phyloP scores from a whole-genome alignment of 2,329 filamentous ascomycete genomes.

The Rosellinia necatrix region DNA sequence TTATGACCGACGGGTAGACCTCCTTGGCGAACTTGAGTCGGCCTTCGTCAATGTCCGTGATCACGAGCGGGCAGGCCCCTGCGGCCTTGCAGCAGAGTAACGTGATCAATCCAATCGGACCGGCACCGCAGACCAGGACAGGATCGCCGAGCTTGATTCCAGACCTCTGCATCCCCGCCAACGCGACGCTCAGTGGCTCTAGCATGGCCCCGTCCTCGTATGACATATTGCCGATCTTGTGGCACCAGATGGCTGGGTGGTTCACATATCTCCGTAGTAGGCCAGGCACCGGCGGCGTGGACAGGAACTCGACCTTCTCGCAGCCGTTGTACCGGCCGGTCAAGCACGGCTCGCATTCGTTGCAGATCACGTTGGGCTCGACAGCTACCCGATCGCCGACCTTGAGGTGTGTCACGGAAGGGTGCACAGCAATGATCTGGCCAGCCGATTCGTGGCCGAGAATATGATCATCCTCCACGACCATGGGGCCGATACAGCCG shows the following conservation, averaged over 20 bases:
- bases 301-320: constrained; percentile 82
- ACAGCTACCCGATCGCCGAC: constrained; percentile 90
- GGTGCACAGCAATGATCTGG: constrained; percentile 78
- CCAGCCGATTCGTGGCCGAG: constrained; percentile 94
- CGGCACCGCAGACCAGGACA: constrained; percentile 87
- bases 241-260: constrained; percentile 92
- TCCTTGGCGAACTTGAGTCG: constrained; percentile 83
- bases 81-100: constrained; percentile 83
- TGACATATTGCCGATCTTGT: constrained; percentile 91
- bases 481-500: constrained; percentile 94
- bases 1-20: constrained; percentile 77
- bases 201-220: constrained; percentile 90
- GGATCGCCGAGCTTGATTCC: constrained; percentile 82
- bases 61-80: constrained; percentile 86
- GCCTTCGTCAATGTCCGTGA: constrained; percentile 92
- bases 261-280: constrained; percentile 91
- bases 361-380: constrained; percentile 93
- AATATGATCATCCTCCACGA: constrained; percentile 86
- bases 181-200: constrained; percentile 86
- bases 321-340: constrained; percentile 96
- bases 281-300: constrained; percentile 86
- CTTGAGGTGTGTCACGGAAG: constrained; percentile 77
- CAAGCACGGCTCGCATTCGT: constrained; percentile 85
- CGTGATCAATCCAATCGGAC: constrained; percentile 90
- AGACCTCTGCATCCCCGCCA: constrained; percentile 85